These are phyloP conservation scores for Coemansia sp. DNA, from an alignment of 192 early-diverging fungal genomes.

Conservation along the genomic window DNA sequence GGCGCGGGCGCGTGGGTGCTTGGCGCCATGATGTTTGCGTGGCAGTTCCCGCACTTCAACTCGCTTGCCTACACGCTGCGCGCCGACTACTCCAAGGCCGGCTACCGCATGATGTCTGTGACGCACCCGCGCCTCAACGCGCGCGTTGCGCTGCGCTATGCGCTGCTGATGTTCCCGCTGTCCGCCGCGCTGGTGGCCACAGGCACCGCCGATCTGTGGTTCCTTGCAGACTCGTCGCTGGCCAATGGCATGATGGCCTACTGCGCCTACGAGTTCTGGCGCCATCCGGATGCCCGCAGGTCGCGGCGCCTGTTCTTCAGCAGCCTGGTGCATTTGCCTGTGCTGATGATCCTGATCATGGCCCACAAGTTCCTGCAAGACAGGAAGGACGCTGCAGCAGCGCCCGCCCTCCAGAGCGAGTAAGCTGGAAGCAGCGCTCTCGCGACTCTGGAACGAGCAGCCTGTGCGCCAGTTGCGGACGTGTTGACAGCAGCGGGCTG, in stretches of 20 bases:
- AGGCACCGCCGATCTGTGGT: slow-evolving; percentile 79
- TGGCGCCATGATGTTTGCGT: slow-evolving; percentile 83
- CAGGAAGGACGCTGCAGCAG: not conserved
- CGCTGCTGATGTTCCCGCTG: slow-evolving; percentile 73
- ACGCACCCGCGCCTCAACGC: slow-evolving; percentile 87
- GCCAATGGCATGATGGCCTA: slow-evolving; percentile 76
- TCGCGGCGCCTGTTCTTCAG: slow-evolving; percentile 77
- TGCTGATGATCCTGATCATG: slow-evolving; percentile 86
- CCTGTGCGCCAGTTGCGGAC: slow-evolving; percentile 1
- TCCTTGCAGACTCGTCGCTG: slow-evolving; percentile 73
- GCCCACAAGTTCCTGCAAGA: slow-evolving; percentile 71
- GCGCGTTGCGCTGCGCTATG: slow-evolving; percentile 83
- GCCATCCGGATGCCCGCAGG: slow-evolving; percentile 65
- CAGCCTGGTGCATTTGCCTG: slow-evolving; percentile 85
- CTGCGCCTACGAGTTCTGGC: slow-evolving; percentile 81
- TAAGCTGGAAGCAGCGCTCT: too few relatives aligned
- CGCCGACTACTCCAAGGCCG: slow-evolving; percentile 95
- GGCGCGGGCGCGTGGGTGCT: slow-evolving; percentile 82
- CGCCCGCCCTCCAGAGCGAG: not conserved
- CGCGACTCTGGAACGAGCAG: not conserved
- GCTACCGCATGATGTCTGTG: slow-evolving; percentile 94
- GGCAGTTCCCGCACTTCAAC: slow-evolving; percentile 99
- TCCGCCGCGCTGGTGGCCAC: slow-evolving; percentile 60
- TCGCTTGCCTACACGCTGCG: slow-evolving; percentile 88
- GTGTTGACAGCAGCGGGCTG: not conserved